Conservation (phyloP, 768 basidiomycete species). For the Porphyrellus cyaneotinctus region DNA sequence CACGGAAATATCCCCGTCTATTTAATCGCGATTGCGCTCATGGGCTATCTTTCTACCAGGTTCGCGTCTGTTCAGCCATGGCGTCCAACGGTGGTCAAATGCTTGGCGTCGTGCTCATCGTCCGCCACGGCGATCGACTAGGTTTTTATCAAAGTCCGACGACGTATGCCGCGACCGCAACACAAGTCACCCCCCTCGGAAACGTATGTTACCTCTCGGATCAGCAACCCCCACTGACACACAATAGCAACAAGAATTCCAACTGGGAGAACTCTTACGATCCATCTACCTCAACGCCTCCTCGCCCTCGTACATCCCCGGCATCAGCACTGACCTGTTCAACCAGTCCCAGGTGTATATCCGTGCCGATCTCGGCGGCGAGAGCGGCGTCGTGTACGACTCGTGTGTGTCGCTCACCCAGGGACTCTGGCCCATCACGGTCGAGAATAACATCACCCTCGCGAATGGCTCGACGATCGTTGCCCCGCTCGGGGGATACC, state of each 20-base stretch:
- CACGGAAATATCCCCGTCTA: background rate
- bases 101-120: constrained; percentile 53
- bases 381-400: constrained; percentile 62
- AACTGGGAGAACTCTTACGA: constrained; percentile 51
- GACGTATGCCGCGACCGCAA: constrained; percentile 52
- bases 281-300: constrained; percentile 50
- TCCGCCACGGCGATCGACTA: constrained; percentile 58
- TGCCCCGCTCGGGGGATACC: constrained; percentile 65
- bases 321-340: constrained; percentile 33
- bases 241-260: constrained; percentile 51
- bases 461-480: constrained; percentile 59
- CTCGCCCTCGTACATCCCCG: constrained; percentile 50
- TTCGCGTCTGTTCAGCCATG: constrained; percentile 9
- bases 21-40: background rate
- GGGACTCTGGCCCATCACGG: constrained; percentile 57
- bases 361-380: constrained; percentile 66
- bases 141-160: constrained; percentile 64
- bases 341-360: constrained; percentile 40
- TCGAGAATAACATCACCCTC: constrained; percentile 47
- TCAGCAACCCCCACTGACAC: background rate
- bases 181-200: constrained; percentile 65
- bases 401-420: constrained; percentile 66
- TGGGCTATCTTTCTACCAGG: background rate
- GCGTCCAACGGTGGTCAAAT: constrained; percentile 29
- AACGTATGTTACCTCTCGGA: constrained; percentile 39